Conservation (phyloP, 2,329 filamentous ascomycete genomes). For the Colletotrichum echinochloae region DNA sequence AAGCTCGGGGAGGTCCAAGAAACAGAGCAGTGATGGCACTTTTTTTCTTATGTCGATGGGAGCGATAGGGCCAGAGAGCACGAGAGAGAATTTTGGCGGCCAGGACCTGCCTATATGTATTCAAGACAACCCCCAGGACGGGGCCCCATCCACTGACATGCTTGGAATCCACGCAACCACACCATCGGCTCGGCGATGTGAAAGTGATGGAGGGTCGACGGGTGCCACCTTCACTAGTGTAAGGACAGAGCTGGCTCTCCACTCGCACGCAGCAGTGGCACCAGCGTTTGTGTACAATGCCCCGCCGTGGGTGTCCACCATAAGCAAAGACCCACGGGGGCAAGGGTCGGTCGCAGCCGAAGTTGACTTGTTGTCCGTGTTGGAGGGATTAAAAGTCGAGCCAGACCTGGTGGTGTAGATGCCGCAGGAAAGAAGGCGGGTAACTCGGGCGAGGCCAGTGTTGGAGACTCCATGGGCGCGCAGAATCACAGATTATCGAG, state of each 20-base stretch:
- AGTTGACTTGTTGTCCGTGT: conserved; percentile 9
- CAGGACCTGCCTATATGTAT: conserved; percentile 7
- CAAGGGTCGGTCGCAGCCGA: conserved; percentile 28
- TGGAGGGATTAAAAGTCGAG: neutral
- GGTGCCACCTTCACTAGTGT: conserved; percentile 17
- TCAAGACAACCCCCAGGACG: conserved; percentile 1
- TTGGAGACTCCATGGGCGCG: neutral
- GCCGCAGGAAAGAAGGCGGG: neutral
- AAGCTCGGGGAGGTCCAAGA: neutral
- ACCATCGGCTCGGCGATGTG: conserved; percentile 33
- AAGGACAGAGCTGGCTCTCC: conserved; percentile 16
- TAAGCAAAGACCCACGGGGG: conserved; percentile 26
- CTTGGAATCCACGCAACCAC: conserved; percentile 14
- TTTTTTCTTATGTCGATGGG: neutral
- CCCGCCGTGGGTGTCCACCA: conserved; percentile 1
- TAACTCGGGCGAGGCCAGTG: neutral
- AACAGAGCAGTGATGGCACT: neutral
- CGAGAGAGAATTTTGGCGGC: neutral
- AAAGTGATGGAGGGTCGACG: conserved; percentile 8
- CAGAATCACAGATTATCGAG: conserved; percentile 24
- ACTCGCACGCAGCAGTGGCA: conserved; percentile 8
- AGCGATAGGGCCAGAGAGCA: neutral
- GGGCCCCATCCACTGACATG: neutral
- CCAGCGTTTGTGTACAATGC: conserved; percentile 16
- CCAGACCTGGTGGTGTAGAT: neutral